Evolutionary conservation across 225 moss, liverwort and hornwort species (phyloP).

Genomic region (Polytrichum formosum): DNA sequence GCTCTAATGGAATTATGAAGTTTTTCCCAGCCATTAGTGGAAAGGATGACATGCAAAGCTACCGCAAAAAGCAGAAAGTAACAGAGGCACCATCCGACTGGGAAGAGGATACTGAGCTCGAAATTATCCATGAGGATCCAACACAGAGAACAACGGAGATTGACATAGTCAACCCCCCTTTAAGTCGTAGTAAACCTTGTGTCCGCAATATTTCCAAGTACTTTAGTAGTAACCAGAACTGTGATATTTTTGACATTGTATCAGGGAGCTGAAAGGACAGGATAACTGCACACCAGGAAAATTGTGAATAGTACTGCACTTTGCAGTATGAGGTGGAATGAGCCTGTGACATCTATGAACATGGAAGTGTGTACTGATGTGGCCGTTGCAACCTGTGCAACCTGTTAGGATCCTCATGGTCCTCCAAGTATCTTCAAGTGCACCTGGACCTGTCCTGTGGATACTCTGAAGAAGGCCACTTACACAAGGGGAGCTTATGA

Average conservation of each 20-base stretch:
- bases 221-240: background rate
- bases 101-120: background rate
- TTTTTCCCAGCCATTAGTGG: background rate
- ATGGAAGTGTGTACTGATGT: no score
- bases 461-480: no score
- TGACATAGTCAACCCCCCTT: background rate
- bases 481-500: no score
- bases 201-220: background rate
- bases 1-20: background rate
- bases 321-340: no score
- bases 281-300: background rate
- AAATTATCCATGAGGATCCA: background rate
- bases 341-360: no score
- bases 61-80: background rate
- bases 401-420: no score
- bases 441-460: no score
- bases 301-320: no score
- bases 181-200: background rate
- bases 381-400: no score
- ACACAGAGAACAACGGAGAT: background rate
- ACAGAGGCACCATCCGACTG: background rate
- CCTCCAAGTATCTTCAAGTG: no score
- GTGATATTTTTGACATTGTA: background rate
- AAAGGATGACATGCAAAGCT: slow-evolving; percentile 1
- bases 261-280: background rate